Base-by-base conservation (phyloP, 1,284 basidiomycete genomes). In the Cystobasidium slooffiae region DNA sequence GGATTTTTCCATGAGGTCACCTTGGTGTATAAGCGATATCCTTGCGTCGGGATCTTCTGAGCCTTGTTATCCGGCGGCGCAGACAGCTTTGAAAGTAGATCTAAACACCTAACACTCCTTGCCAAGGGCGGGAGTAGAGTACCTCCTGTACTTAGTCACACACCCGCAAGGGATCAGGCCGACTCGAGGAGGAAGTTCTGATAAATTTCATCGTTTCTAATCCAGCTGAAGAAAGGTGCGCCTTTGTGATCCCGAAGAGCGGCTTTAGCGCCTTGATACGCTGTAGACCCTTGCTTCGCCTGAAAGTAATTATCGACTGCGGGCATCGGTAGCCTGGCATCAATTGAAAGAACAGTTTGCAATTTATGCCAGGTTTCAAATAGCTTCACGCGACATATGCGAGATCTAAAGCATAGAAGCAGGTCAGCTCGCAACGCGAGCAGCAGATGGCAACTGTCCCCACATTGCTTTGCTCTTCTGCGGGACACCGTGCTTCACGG, bases 401-500 rank as follows among this genome's bases (percentile, higher is more conserved):
- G 44, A 12, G 59, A 63, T 49, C 69, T 72, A n/a, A 52, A 20
- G 24, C 9, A 16, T 37, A 55, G 31, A 31, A 31, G 31, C 31
- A 31, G 1, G 31, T 31, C 31, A 31, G 31, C 5, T 31, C 31
- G 31, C 31, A 5, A 31, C 31, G 2, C 31, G 31, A 31, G 5
- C 31, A 31, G 31, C 31, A 31, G 31, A 31, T 31, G 8, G 14
- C 3, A 3, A 24, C 3, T n/a, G 8, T 9, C 18, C 22, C 55
- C 20, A 72, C 69, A 43, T 49, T 24, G 69, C 46, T 43, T 37
- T 51, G 39, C 16, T 31, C 24, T 41, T 20, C 39, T 72, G 69
- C 22, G 69, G 58, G 5, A 37, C 24, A n/a, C 39, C 49, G 12
- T 51, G 49, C 43, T 49, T 39, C 5, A 72, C 39, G 16, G 90